Base-by-base conservation (phyloP, 2,329 filamentous ascomycete genomes). In the Colletotrichum sp. region DNA sequence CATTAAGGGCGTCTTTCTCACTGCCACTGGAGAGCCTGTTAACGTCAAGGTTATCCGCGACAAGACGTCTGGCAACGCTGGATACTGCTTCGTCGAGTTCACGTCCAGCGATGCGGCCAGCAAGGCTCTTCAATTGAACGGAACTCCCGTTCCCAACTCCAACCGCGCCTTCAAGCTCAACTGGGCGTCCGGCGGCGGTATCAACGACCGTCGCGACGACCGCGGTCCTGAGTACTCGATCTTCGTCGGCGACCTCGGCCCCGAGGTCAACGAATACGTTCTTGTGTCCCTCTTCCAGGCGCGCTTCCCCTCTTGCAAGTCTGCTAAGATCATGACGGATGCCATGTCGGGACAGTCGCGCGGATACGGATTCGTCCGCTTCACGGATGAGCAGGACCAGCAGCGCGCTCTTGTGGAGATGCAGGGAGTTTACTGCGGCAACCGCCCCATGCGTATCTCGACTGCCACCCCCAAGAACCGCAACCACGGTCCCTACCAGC, bases 21-120 rank as follows among this genome's bases (percentile, higher is more conserved):
- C 95, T 82, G 93, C 96, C 81, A 94, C 98, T 88, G 96, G 94
- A 80, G 97, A 98, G 87, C 93, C 93, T 78, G 97, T 99, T 81
- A 98, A 98, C 81, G 97, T 99, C 81, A 99, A 99, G 92, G 98
- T 99, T 91, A 99, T 99, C 82, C 95, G 97, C 79, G 97, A 99
- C 89, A 98, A 98, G 87, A 98, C 98, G 86, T 98, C 96, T 83
- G 97, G 96, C 81, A 99, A 98, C 85, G 97, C 97, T 78, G 97
- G 97, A 76, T 99, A 99, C 88, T 99, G 96, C 88, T 99, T 99
- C 85, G 96, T 98, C 81, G 97, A 98, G 84, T 99, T 99, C 82
- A 83, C 91, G 72, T 93, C 90, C 80, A 90, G 96, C 12, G 95
- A 96, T 52, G 95, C 96, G 76, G 97, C 97, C 56, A 94, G 92